Conservation (phyloP, 2,329 filamentous ascomycete species). For the Ramularia endophylla region DNA sequence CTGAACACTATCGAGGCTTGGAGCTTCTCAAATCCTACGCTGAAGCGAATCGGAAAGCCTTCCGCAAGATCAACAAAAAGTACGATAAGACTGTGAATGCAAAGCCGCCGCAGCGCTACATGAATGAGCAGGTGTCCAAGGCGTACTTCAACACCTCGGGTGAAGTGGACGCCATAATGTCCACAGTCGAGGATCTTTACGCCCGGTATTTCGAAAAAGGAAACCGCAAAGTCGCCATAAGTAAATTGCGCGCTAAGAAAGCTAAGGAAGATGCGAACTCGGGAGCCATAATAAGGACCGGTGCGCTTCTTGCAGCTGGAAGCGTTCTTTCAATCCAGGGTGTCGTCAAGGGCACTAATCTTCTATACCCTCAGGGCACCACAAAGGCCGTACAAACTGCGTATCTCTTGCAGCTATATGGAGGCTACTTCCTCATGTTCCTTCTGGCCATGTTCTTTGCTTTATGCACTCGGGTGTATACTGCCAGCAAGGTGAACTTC, state of each 20-base stretch:
- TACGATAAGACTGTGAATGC: conserved; percentile 88
- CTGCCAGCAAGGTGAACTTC: conserved; percentile 83
- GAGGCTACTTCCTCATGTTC: conserved; percentile 80
- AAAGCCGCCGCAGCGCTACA: conserved; percentile 70
- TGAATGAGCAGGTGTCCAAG: conserved; percentile 86
- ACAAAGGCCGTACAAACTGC: conserved; percentile 22
- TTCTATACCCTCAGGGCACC: conserved; percentile 23
- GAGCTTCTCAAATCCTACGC: conserved; percentile 91
- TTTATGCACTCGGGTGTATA: conserved; percentile 78
- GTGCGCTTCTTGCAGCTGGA: conserved; percentile 40
- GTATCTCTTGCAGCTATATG: conserved; percentile 64
- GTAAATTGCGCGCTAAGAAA: conserved; percentile 72
- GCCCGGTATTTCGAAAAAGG: conserved; percentile 90
- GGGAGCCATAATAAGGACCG: conserved; percentile 54
- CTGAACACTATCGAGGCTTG: conserved; percentile 88
- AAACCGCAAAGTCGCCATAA: conserved; percentile 84
- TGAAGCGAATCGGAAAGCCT: conserved; percentile 83
- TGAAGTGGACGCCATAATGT: conserved; percentile 72
- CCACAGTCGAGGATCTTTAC: conserved; percentile 82
- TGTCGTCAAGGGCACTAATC: conserved; percentile 32
- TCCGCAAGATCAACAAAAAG: conserved; percentile 98
- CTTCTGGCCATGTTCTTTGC: conserved; percentile 79
- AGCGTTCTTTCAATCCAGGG: conserved; percentile 40
- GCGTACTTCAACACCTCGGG: conserved; percentile 90
- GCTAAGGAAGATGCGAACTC: conserved; percentile 55